A percentile compares a stretch with the other conserved stretches of the same genome.
phyloP scores from a whole-genome alignment of 208 protist species.

The Phytomonas francai region DNA sequence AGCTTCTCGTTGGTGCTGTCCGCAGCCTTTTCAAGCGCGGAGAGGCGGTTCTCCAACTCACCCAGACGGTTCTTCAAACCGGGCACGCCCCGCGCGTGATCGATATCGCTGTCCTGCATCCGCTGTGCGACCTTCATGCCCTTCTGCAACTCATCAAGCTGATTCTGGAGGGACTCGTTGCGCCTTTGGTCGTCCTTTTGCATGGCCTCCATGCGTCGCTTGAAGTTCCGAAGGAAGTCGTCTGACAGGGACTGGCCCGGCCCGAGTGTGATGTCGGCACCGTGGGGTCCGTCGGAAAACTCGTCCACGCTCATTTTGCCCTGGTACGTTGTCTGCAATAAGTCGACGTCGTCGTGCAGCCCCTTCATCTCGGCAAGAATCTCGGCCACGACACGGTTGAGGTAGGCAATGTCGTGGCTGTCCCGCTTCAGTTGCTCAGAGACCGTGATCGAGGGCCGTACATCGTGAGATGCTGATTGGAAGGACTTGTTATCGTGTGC shows the following conservation, averaged over 20 bases:
- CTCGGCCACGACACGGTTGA: conserved; percentile 89
- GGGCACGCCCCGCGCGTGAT: conserved; percentile 15
- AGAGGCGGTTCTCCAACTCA: conserved; percentile 36
- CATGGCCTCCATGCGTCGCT: conserved; percentile 19
- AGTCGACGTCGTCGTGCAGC: conserved; percentile 64
- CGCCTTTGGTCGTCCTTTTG: conserved; percentile 18
- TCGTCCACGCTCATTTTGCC: not conserved
- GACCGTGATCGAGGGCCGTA: conserved; percentile 16
- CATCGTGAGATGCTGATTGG: conserved; percentile 3
- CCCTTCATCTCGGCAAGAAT: conserved; percentile 78
- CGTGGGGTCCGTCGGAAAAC: conserved; percentile 11
- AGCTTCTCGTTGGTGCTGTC: conserved; percentile 26
- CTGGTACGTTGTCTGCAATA: conserved; percentile 30
- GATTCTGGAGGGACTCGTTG: conserved; percentile 20
- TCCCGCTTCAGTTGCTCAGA: conserved; percentile 56
- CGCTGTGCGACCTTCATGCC: conserved; percentile 20
- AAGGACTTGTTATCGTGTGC: conserved; percentile 1
- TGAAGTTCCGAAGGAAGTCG: conserved; percentile 14
- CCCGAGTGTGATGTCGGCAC: not conserved
- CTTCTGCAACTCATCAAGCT: conserved; percentile 31
- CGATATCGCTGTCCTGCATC: conserved; percentile 36
- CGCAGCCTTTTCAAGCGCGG: conserved; percentile 22
- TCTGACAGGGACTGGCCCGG: too few species aligned
- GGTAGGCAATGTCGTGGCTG: conserved; percentile 66
- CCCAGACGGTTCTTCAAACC: conserved; percentile 25